Evolutionary conservation across 176 grass and related monocot species (phyloP), one percentile per base, ranked within the genome.

Genomic region (Oryza longistaminata): DNA sequence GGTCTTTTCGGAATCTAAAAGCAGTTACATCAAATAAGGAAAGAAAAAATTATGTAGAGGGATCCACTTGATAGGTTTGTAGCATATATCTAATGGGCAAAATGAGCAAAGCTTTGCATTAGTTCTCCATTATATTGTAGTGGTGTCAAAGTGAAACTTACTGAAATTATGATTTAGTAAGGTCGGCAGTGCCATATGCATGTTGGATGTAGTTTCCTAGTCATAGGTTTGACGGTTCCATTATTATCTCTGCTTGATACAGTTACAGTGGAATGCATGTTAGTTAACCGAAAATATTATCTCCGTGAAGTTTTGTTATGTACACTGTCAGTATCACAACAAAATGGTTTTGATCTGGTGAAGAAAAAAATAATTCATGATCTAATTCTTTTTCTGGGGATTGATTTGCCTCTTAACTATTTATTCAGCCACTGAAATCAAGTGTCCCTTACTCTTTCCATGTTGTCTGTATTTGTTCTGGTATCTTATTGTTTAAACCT

Each of bases 251-350:
- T 65, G 31, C 66, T 64, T 26, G 16, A 78, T 46, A 64, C 39
- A 88, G 24, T 64, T 55, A 64, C 52, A 19, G 22, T 6, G 10
- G 76, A 26, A 86, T 72, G 52, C 40, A 48, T 86, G 39, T 65
- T 72, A 79, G 19, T 40, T 60, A 27, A 52, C 27, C 25, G 3
- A 35, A 73, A 68, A 37, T 48, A 24, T 66, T 60, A 12, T 11
- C 17, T 86, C 40, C 74, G 31, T n/a, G 19, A 53, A 40, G 64
- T 88, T 45, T 71, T 71, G 27, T 74, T 74, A 10, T 64, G 40
- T 11, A 68, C 55, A 40, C 52, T 19, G 31, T 43, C 71, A 25
- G 50, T 71, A 25, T 49, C 8, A 3, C n/a, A 21, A 44, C 79
- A 26, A 68, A 66, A n/a, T 74, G 24, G 60, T 66, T 40, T 72